phyloP scores from a whole-genome alignment of 768 basidiomycete genomes.

The Tylopilus plumbeoviolaceoides region DNA sequence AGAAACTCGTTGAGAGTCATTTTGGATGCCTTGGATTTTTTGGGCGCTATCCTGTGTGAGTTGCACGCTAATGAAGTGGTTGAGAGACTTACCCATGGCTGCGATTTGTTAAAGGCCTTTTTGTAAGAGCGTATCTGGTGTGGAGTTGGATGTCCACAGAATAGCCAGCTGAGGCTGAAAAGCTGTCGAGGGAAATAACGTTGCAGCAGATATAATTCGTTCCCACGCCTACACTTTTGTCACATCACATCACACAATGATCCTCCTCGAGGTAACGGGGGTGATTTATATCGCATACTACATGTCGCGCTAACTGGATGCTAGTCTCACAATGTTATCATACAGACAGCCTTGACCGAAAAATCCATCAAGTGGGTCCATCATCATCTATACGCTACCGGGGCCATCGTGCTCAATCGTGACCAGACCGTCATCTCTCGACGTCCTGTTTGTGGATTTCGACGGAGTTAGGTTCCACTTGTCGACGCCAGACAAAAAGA shows the following conservation, averaged over 20 bases:
- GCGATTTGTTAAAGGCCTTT: constrained; percentile 11
- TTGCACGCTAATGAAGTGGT: background rate
- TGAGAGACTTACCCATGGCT: constrained; percentile 25
- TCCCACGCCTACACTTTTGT: constrained; percentile 26
- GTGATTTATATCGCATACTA: background rate
- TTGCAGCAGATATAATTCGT: constrained; percentile 14
- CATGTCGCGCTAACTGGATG: constrained; percentile 10
- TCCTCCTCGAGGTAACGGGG: constrained; percentile 70
- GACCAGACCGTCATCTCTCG: constrained; percentile 79
- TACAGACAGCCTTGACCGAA: constrained; percentile 83
- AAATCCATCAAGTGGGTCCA: constrained; percentile 74
- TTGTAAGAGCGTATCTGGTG: constrained; percentile 8
- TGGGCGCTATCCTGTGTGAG: constrained; percentile 58
- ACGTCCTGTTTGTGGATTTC: constrained; percentile 97
- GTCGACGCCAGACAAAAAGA: constrained; percentile 83
- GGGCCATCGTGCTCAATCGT: constrained; percentile 13
- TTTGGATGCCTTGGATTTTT: constrained; percentile 82
- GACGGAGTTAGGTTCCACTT: constrained; percentile 95
- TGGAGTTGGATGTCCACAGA: constrained; percentile 3
- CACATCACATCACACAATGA: constrained; percentile 52
- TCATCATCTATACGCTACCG: background rate
- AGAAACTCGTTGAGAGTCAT: constrained; percentile 92
- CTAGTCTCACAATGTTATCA: constrained; percentile 89
- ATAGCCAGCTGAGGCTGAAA: constrained; percentile 14
- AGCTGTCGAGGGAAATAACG: constrained; percentile 23